Conservation (phyloP, 306 rosid genomes). For the Coriaria nepalensis region DNA sequence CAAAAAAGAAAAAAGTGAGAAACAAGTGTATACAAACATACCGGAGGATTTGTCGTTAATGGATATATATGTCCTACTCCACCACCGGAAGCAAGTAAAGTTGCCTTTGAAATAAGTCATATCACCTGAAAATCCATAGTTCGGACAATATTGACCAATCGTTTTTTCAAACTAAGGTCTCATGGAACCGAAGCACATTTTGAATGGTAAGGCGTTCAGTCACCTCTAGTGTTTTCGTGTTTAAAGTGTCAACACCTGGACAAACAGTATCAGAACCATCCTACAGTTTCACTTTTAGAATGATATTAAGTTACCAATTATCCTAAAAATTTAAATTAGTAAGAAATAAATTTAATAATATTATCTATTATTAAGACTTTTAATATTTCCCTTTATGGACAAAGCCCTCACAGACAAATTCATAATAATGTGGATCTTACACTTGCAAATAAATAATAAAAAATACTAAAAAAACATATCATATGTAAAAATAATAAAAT, state of each 20-base stretch:
- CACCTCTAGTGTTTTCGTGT: constrained; percentile 69
- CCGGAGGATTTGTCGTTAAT: constrained; percentile 89
- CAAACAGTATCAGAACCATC: constrained; percentile 60
- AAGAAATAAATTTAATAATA: too few relatives aligned
- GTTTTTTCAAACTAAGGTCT: constrained; percentile 5
- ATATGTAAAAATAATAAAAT: too few relatives aligned
- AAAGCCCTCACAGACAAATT: too few relatives aligned
- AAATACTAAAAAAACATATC: too few relatives aligned
- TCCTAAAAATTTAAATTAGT: too few relatives aligned
- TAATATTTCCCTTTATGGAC: too few relatives aligned
- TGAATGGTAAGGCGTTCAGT: constrained; percentile 12
- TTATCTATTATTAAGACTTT: too few relatives aligned
- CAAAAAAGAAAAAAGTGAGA: constrained; percentile 4
- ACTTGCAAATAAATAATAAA: too few relatives aligned
- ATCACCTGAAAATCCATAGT: constrained; percentile 51
- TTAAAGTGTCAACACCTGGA: constrained; percentile 76
- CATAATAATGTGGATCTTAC: too few relatives aligned
- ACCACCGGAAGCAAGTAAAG: constrained; percentile 90
- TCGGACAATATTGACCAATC: constrained; percentile 5
- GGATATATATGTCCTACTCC: constrained; percentile 98
- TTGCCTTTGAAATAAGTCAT: constrained; percentile 83
- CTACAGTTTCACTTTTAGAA: constrained; percentile 33
- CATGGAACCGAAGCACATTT: background rate
- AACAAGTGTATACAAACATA: constrained; percentile 23
- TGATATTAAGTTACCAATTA: constrained; percentile 17